Evolutionary conservation across 345 rosid species (phyloP), one percentile per base, ranked within the genome.

Genomic region (Hirschfeldia incana): DNA sequence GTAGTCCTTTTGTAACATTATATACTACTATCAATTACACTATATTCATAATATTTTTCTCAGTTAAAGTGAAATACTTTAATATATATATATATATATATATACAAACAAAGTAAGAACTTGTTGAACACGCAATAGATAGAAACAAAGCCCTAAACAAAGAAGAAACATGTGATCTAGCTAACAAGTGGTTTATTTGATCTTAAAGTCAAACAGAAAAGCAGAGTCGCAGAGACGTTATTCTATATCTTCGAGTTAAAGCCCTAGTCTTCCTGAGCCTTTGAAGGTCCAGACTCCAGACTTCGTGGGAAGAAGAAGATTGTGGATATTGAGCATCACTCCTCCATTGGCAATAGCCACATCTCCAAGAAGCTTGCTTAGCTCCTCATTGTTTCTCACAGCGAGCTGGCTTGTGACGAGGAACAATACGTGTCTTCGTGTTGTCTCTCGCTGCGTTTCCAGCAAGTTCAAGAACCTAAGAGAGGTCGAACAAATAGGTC

Each of bases 281-380:
- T 87, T 2, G 94, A 88, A 67, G 90, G 67, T 4, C 97, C 94
- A 4, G 94, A 6, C 88, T 92, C 92, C 0, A 33, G 2, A 21
- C 85, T 92, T 94, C 21, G 21, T 21, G 3, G 97, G 98, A 42
- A 92, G 89, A 32, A 94, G 93, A 27, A 91, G 97, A 77, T 90
- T 94, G 88, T 94, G 98, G 83, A 94, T 94, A 83, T 94, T 94
- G 1, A 96, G 97, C 97, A 94, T 90, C 70, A 94, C 98, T 57
- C 97, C 98, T 3, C 98, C 97, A 6, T 94, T 94, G 3, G 98
- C 97, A 60, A 92, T 94, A 0, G 98, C 92, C 4, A 92, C 98
- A 55, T 94, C 98, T 21, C 98, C 98, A 0, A 94, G 91, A 13
- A 92, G 93, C 85, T 94, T 94, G 88, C 98, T 92, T n/a, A 94